Evolutionary conservation across 805 yeast genomes (phyloP), one percentile per base, ranked within the genome.

Genomic region (Barnettozyma pratensis): DNA sequence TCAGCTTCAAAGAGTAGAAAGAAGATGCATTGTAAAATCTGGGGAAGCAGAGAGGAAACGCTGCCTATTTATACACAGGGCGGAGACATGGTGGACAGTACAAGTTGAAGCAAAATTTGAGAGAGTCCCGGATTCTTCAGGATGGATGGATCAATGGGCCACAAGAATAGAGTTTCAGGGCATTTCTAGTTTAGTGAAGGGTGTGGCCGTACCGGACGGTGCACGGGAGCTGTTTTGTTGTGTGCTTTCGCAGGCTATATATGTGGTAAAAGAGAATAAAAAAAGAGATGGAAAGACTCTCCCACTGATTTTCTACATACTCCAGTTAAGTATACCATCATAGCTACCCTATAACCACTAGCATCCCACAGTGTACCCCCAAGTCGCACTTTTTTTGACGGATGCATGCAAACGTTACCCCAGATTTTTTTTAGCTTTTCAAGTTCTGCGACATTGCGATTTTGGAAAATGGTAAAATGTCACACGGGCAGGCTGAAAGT

Each of bases 341-440:
- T 19, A 19, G 19, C 19, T 19, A 19, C 19, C 19, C 19, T 19
- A 19, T 2, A 19, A 19, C 19, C 19, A 2, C 19, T 19, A 19
- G 19, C 19, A 19, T 19, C 19, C 19, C 3, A 19, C 19, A 19
- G 19, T 19, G 19, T 19, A 19, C 19, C 19, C 19, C 19, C 19
- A 19, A 19, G 3, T 2, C 19, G 19, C 25, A 11, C 32, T 27
- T 27, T 27, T 12, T 41, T 31, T 42, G 40, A 36, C 45, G 43
- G 43, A 41, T 31, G 43, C 36, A 41, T 41, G 43, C 19, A 42
- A 42, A 42, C 32, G 38, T 42, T 48, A 48, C 51, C 51, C 51
- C 51, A 45, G 51, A 42, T 42, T 42, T 35, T 42, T 12, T 12
- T 12, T 11, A 31, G 34, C 34, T 11, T 8, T 11, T 8, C 8